These are phyloP conservation scores for Pezicula rhizophila DNA, from an alignment of 2,329 filamentous ascomycete genomes.

Conservation along the genomic window DNA sequence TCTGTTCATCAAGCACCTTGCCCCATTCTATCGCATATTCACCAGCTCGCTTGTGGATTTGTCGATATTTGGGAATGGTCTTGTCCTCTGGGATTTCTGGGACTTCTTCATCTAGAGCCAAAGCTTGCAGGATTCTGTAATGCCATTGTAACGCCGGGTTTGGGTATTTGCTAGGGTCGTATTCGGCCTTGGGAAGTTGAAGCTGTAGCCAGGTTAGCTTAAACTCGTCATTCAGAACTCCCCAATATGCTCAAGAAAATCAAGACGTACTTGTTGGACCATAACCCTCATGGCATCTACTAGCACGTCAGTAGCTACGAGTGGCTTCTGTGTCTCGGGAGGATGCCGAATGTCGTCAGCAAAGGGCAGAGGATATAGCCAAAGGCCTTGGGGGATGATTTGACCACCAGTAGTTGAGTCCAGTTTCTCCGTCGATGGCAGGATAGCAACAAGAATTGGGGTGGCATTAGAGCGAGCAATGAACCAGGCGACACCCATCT, in stretches of 20 bases:
- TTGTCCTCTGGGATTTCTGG: constrained; percentile 67
- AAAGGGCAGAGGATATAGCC: constrained; percentile 83
- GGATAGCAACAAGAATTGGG: constrained; percentile 72
- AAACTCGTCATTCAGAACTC: neutral
- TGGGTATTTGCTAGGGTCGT: constrained; percentile 81
- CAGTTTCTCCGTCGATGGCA: constrained; percentile 64
- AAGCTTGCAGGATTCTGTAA: constrained; percentile 85
- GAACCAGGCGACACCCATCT: constrained; percentile 85
- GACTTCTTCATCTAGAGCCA: constrained; percentile 87
- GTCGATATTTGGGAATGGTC: constrained; percentile 76
- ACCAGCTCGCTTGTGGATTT: constrained; percentile 85
- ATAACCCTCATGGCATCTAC: constrained; percentile 78
- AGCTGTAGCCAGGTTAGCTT: constrained; percentile 40
- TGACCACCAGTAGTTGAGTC: constrained; percentile 62
- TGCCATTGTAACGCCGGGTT: constrained; percentile 96
- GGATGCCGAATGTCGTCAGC: constrained; percentile 79
- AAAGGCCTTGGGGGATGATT: constrained; percentile 74
- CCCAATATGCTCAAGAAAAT: neutral
- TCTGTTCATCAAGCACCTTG: constrained; percentile 52
- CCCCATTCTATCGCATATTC: constrained; percentile 75
- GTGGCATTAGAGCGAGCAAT: constrained; percentile 75
- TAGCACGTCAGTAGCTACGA: constrained; percentile 61
- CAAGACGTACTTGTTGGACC: constrained; percentile 50
- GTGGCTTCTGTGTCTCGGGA: constrained; percentile 51
- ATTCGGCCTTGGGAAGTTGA: constrained; percentile 78